Percentiles rank a stretch among this genome's conserved stretches.
These are phyloP conservation scores for Lentinula sp. DNA, from an alignment of 768 basidiomycete species.

Conservation along the genomic window DNA sequence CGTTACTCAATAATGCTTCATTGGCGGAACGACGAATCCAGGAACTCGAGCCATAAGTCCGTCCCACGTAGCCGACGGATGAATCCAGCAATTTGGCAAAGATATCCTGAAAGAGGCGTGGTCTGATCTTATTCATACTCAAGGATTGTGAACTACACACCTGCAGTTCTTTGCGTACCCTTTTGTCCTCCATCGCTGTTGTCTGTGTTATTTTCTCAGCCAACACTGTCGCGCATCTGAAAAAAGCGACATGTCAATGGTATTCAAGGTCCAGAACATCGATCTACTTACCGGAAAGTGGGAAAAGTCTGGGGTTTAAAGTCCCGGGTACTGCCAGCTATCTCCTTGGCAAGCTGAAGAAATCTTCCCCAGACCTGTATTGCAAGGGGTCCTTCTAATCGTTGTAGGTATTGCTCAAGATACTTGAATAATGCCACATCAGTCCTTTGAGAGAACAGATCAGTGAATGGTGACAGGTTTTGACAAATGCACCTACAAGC, in stretches of 20 bases:
- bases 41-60: conserved; percentile 66
- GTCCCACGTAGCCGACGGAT: conserved; percentile 66
- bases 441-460: conserved; percentile 37
- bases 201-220: conserved; percentile 86
- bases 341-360: conserved; percentile 72
- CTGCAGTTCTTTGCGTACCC: conserved; percentile 86
- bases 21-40: conserved; percentile 73
- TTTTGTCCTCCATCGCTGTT: conserved; percentile 83
- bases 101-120: conserved; percentile 47
- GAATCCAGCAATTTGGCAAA: conserved; percentile 83
- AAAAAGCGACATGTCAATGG: conserved; percentile 1
- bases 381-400: conserved; percentile 86
- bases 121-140: background rate
- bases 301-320: conserved; percentile 70
- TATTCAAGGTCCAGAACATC: background rate
- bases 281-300: conserved; percentile 52
- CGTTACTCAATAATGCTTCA: conserved; percentile 56
- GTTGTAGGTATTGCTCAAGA: conserved; percentile 76
- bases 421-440: conserved; percentile 77
- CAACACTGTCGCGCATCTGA: conserved; percentile 72
- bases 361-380: conserved; percentile 88
- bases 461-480: background rate
- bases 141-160: conserved; percentile 22
- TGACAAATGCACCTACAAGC: conserved; percentile 45
- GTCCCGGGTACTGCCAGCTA: conserved; percentile 57